These are phyloP conservation scores for Ajuga chamaepitys DNA, from an alignment of 257 asterid genomes.

Conservation along the genomic window DNA sequence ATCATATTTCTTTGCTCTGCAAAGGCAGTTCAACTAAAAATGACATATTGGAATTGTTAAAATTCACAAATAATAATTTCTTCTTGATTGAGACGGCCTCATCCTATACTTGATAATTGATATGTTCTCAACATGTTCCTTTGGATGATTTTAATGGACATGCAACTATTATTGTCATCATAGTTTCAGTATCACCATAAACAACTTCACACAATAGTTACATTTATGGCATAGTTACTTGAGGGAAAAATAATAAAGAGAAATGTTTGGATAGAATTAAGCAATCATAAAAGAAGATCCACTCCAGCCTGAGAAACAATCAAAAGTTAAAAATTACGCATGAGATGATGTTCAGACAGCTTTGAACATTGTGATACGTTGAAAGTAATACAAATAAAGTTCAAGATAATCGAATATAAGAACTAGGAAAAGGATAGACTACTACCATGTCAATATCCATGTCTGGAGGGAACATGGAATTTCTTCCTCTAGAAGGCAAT, in stretches of 20 bases:
- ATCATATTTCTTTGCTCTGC: background rate
- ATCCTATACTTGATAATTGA: background rate
- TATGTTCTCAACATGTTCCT: background rate
- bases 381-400: slow-evolving; percentile 1
- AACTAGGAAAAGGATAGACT: slow-evolving; percentile 7
- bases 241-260: background rate
- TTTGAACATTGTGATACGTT: background rate
- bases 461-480: slow-evolving; percentile 57
- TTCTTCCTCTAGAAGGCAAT: slow-evolving; percentile 35
- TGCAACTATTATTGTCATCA: background rate
- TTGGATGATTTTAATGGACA: slow-evolving; percentile 9
- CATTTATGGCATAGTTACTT: background rate
- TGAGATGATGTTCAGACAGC: background rate
- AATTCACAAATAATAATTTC: no score
- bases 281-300: slow-evolving; percentile 1
- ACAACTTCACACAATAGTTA: background rate
- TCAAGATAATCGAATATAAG: background rate
- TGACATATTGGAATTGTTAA: no score
- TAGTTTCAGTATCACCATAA: background rate
- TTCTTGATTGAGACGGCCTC: background rate
- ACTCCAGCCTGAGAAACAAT: background rate
- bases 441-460: slow-evolving; percentile 84
- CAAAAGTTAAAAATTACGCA: background rate
- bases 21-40: background rate
- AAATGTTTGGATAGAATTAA: slow-evolving; percentile 3